Conservation (phyloP, 2,329 filamentous ascomycete species). For the Claviceps pazoutovae region DNA sequence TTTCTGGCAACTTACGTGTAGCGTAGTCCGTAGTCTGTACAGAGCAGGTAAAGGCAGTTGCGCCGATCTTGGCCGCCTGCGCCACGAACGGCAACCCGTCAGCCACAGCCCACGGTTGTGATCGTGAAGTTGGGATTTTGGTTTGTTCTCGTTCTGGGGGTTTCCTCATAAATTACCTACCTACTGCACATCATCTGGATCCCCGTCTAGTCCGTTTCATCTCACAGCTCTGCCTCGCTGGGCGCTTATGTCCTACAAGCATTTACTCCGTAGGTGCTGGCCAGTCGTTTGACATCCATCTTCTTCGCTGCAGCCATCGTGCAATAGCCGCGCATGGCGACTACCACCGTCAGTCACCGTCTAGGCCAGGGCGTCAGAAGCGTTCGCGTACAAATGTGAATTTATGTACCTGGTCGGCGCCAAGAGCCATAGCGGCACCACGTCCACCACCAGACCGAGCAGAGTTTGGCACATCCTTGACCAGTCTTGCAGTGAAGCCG, state of each 20-base stretch:
- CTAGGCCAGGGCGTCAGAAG: neutral
- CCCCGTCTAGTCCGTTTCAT: conserved; percentile 1
- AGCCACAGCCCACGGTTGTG: no score
- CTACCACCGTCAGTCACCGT: neutral
- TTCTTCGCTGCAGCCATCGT: neutral
- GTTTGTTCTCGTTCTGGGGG: no score
- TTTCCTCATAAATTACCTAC: no score
- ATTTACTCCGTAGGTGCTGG: neutral
- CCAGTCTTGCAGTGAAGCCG: neutral
- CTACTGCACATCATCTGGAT: conserved; percentile 4
- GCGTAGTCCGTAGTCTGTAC: no score
- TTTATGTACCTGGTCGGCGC: conserved; percentile 1
- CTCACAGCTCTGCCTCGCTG: neutral
- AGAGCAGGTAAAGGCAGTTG: no score
- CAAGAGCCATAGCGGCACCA: conserved; percentile 3
- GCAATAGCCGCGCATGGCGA: conserved; percentile 1
- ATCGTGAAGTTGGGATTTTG: no score
- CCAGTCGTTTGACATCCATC: neutral
- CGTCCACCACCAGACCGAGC: conserved; percentile 3
- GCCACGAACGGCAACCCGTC: no score
- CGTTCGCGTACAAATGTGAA: neutral
- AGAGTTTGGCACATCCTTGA: conserved; percentile 4
- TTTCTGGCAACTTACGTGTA: no score
- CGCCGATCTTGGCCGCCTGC: no score
- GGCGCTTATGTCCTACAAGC: neutral